Percentiles rank a stretch among this genome's conserved stretches.
These are phyloP conservation scores for Discostella stelligera DNA, from an alignment of 352 stramenopile species.

Conservation along the genomic window DNA sequence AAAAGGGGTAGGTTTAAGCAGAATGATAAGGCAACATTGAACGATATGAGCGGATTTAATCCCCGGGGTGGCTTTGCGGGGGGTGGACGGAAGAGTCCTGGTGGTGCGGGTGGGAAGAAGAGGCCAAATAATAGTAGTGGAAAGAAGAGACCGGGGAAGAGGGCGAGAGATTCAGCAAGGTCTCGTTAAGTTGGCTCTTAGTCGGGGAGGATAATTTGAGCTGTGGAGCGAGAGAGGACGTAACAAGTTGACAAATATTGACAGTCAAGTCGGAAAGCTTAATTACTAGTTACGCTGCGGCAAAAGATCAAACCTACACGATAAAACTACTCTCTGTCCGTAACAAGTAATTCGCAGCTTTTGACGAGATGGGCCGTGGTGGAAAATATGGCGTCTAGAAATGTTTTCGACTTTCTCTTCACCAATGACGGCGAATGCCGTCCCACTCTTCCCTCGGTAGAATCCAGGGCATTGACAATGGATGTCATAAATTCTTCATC, in stretches of 20 bases:
- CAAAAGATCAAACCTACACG: no score
- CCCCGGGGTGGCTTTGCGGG: conserved; percentile 76
- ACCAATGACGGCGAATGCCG: background rate
- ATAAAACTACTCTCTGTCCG: no score
- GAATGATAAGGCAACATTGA: conserved; percentile 80
- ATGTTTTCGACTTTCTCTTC: conserved; percentile 5
- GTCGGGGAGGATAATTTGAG: background rate
- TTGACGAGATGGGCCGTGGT: conserved; percentile 21
- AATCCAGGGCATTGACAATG: background rate
- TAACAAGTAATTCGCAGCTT: conserved; percentile 3
- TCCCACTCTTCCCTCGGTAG: background rate
- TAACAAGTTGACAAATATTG: no score
- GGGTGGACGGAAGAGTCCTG: conserved; percentile 61
- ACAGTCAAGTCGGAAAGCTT: no score
- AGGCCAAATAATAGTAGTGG: conserved; percentile 37
- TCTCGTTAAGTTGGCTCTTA: conserved; percentile 5
- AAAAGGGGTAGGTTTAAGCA: conserved; percentile 82
- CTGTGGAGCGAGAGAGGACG: no score
- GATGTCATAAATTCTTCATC: conserved; percentile 4
- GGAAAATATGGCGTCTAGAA: conserved; percentile 20
- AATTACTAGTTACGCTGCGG: no score
- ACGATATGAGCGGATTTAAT: conserved; percentile 84
- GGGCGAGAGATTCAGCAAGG: conserved; percentile 65
- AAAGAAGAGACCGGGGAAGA: conserved; percentile 63
- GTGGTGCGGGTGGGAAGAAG: conserved; percentile 11